These are phyloP conservation scores for Boechera retrofracta DNA, from an alignment of 345 rosid genomes.

Conservation along the genomic window DNA sequence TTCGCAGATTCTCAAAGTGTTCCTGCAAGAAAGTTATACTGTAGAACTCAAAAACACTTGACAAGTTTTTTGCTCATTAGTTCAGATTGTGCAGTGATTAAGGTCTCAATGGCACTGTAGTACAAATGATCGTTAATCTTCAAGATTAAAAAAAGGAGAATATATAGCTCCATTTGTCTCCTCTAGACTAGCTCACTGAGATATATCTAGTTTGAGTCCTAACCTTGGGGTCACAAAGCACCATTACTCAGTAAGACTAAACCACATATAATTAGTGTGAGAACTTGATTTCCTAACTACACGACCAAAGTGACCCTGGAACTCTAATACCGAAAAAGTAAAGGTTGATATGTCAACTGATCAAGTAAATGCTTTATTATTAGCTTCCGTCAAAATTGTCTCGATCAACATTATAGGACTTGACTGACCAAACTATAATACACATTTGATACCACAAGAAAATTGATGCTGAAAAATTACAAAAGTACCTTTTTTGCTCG, in stretches of 20 bases:
- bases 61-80: background rate
- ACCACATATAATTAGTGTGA: constrained; percentile 5
- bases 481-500: constrained; percentile 85
- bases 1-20: constrained; percentile 63
- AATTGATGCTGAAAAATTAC: constrained; percentile 10
- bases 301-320: background rate
- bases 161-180: background rate
- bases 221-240: constrained; percentile 19
- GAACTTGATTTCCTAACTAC: background rate
- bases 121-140: background rate
- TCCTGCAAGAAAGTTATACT: constrained; percentile 56
- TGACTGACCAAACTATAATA: background rate
- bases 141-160: background rate
- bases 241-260: constrained; percentile 11
- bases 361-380: background rate
- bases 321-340: constrained; percentile 1
- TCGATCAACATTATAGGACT: background rate
- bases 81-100: background rate
- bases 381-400: background rate
- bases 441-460: constrained; percentile 1
- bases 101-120: constrained; percentile 11
- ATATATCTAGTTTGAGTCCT: constrained; percentile 12
- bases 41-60: background rate
- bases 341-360: background rate
- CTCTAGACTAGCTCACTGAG: background rate